Evolutionary conservation across 2,329 filamentous ascomycete species (phyloP), one percentile per base, ranked within the genome.

Genomic region (Fusarium pseudonygamai): DNA sequence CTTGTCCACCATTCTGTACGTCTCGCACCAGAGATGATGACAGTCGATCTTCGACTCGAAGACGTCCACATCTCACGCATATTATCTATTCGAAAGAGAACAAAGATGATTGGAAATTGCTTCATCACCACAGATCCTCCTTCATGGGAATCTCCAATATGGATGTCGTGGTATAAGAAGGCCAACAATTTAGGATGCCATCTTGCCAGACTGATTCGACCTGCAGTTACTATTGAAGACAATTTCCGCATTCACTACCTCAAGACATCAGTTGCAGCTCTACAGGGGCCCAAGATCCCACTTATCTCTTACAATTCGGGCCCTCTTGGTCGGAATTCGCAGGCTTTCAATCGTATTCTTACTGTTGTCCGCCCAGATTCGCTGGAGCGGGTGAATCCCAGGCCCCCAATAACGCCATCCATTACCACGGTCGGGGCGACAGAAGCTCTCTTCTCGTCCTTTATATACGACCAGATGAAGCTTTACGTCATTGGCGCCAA

Each of bases 401-500:
- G 43, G 69, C 78, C 69, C 80, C 74, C 69, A 30, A 71, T 74
- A 30, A 73, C 66, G n/a, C 72, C 76, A 10, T 76, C 72, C 18
- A 72, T 93, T 18, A 93, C 92, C 1, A 86, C 91, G 2, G 82
- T 86, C 15, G 88, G 93, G 67, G 89, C 91, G 0, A 92, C 91
- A 11, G 82, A 88, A 68, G 89, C 91, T 3, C 85, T 94, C 0
- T 93, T 91, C 75, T 85, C 89, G 8, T 90, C 89, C 3, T 93
- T 92, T 65, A 85, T 92, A 3, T 88, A 90, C 58, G 91, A 94
- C 45, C 86, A 90, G 0, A 90, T 95, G 85, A 89, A 91, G 56
- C 90, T 93, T 61, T 93, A 92, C 74, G 91, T 95, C 39, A 89
- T 94, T 57, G 93, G 93, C n/a, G 90, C 89, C 61, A 91, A 91